phyloP scores from a whole-genome alignment of 1,284 basidiomycete genomes.

The Ceratobasidium sp. region DNA sequence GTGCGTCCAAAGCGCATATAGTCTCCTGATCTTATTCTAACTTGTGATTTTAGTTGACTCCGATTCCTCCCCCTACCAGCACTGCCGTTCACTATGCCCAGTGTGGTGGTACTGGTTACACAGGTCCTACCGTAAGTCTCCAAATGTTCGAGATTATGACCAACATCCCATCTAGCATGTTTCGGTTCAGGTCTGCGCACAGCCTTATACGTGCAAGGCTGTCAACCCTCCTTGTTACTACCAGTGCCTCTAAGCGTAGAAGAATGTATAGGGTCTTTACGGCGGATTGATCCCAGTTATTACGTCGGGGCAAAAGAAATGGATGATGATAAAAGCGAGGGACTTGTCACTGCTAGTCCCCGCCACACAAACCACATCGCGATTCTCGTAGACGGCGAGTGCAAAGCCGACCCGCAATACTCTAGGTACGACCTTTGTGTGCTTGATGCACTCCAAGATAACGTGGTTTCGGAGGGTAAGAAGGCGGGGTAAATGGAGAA shows the following conservation, averaged over 20 bases:
- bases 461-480: too few species aligned
- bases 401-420: too few species aligned
- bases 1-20: background rate
- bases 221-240: slow-evolving; percentile 21
- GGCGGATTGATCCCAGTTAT: background rate
- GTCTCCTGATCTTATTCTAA: background rate
- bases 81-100: background rate
- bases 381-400: too few species aligned
- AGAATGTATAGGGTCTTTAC: background rate
- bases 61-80: background rate
- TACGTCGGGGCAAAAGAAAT: too few species aligned
- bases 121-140: slow-evolving; percentile 12
- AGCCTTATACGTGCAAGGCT: slow-evolving; percentile 31
- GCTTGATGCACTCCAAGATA: too few species aligned
- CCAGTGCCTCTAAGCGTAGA: slow-evolving; percentile 31
- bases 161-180: background rate
- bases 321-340: too few species aligned
- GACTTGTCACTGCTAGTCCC: too few species aligned
- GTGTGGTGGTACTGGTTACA: slow-evolving; percentile 10
- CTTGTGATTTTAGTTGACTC: background rate
- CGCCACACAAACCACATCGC: too few species aligned
- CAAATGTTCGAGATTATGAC: too few species aligned
- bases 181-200: slow-evolving; percentile 17
- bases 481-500: too few species aligned
- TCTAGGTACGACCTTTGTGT: too few species aligned